These are phyloP conservation scores for Naganishia liquefaciens DNA, from an alignment of 1,284 basidiomycete species.

Conservation along the genomic window DNA sequence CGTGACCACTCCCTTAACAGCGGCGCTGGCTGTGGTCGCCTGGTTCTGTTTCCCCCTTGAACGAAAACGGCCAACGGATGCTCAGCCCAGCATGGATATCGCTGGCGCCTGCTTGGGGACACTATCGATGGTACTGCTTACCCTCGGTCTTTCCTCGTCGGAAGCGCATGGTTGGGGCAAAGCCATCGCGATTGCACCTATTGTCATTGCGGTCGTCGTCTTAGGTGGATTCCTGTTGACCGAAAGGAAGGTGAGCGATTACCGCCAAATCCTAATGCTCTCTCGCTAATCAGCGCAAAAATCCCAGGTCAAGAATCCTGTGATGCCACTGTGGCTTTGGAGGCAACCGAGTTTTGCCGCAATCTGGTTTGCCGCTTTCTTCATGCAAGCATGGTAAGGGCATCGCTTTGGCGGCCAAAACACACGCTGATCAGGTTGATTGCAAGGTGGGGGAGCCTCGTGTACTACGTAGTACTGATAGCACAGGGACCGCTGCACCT, in stretches of 20 bases:
- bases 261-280: too few relatives aligned
- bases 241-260: conserved; percentile 12
- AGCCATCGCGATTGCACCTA: conserved; percentile 24
- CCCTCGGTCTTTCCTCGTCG: conserved; percentile 18
- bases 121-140: conserved; percentile 14
- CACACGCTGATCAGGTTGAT: background rate
- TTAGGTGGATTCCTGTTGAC: conserved; percentile 23
- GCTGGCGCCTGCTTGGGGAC: conserved; percentile 24
- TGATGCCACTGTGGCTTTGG: conserved; percentile 25
- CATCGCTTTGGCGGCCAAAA: background rate
- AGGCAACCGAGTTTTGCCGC: conserved; percentile 20
- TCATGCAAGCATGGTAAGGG: conserved; percentile 27
- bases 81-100: conserved; percentile 24
- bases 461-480: conserved; percentile 17
- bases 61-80: conserved; percentile 17
- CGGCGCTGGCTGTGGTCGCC: conserved; percentile 6
- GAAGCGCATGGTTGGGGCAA: conserved; percentile 20
- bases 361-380: conserved; percentile 27
- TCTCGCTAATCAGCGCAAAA: background rate
- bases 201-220: conserved; percentile 21
- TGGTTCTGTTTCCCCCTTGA: conserved; percentile 16
- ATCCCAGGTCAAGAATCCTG: conserved; percentile 23
- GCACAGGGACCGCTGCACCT: conserved; percentile 18
- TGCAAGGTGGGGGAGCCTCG: conserved; percentile 1
- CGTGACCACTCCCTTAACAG: conserved; percentile 12